phyloP scores from a whole-genome alignment of 2,329 filamentous ascomycete genomes.

The Lasiodiplodia sp. region DNA sequence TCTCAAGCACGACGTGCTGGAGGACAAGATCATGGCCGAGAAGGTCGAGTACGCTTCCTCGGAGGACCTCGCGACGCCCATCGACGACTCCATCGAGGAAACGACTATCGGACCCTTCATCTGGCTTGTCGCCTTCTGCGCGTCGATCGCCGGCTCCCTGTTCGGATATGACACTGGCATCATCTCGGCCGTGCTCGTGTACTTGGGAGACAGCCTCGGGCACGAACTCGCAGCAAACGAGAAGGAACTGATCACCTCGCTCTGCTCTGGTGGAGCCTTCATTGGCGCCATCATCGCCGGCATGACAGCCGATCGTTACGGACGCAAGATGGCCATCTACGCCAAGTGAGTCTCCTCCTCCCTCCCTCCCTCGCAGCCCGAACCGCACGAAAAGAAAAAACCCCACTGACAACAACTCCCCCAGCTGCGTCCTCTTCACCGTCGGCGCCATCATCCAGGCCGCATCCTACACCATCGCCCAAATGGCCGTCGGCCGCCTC shows the following conservation, averaged over 20 bases:
- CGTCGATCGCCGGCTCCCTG: constrained; percentile 43
- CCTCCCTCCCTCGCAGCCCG: too few relatives aligned
- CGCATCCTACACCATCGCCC: constrained; percentile 48
- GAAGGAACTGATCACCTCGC: constrained; percentile 61
- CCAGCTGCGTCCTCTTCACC: constrained; percentile 47
- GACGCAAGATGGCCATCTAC: constrained; percentile 51
- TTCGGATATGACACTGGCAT: constrained; percentile 56
- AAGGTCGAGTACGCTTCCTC: constrained; percentile 34
- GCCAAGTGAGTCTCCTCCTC: constrained; percentile 33
- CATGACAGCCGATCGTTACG: constrained; percentile 44
- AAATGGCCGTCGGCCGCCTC: constrained; percentile 56
- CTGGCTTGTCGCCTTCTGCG: constrained; percentile 44
- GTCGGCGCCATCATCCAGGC: constrained; percentile 42
- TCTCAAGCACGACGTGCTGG: constrained; percentile 8
- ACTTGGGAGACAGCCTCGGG: constrained; percentile 50
- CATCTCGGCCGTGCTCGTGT: constrained; percentile 56
- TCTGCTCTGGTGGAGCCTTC: constrained; percentile 59
- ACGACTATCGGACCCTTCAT: constrained; percentile 49
- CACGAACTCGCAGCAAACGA: constrained; percentile 51
- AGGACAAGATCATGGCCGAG: constrained; percentile 19
- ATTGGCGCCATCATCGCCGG: constrained; percentile 49
- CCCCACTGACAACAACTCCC: neutral
- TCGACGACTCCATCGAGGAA: constrained; percentile 46
- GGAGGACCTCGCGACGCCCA: constrained; percentile 30
- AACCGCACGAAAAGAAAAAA: neutral